A percentile compares a stretch with the other conserved stretches of the same genome.
These are phyloP conservation scores for Rhodotorula diobovata DNA, from an alignment of 768 basidiomycete species.

Conservation along the genomic window DNA sequence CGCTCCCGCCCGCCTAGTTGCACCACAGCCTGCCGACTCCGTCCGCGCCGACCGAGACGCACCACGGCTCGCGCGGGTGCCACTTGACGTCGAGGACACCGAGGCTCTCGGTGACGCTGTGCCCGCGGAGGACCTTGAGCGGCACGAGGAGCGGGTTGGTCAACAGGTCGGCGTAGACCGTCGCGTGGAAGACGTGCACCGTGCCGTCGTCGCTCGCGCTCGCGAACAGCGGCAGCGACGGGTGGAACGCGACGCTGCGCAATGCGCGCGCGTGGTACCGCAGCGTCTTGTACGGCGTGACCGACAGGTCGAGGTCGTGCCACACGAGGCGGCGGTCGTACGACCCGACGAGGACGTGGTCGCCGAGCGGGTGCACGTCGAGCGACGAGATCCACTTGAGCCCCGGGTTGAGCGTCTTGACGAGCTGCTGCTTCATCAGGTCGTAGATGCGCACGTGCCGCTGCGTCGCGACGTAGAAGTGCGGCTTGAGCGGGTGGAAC, in stretches of 20 bases:
- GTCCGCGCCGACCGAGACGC: constrained; percentile 87
- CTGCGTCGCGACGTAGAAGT: constrained; percentile 99
- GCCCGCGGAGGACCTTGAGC: constrained; percentile 91
- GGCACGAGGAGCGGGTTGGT: constrained; percentile 97
- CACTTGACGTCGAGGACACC: constrained; percentile 88
- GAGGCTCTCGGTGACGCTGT: constrained; percentile 73
- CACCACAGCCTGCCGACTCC: constrained; percentile 79
- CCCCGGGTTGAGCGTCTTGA: constrained; percentile 92
- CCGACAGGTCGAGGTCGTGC: constrained; percentile 96
- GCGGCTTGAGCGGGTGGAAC: constrained; percentile 90
- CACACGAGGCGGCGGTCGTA: constrained; percentile 97
- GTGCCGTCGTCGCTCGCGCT: constrained; percentile 95
- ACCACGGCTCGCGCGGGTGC: constrained; percentile 86
- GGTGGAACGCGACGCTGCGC: constrained; percentile 87
- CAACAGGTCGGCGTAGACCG: constrained; percentile 91
- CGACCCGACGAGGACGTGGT: constrained; percentile 93
- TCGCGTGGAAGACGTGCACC: constrained; percentile 92
- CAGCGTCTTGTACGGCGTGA: constrained; percentile 94
- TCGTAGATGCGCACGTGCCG: constrained; percentile 95
- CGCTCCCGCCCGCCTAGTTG: constrained; percentile 40
- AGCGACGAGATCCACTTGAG: constrained; percentile 96
- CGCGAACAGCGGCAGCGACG: constrained; percentile 89
- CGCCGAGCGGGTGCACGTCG: constrained; percentile 80
- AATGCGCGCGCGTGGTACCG: constrained; percentile 90
- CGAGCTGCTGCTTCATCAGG: constrained; percentile 81